These are phyloP conservation scores for Entonaema liquescens DNA, from an alignment of 495 filamentous ascomycete species.

Conservation along the genomic window DNA sequence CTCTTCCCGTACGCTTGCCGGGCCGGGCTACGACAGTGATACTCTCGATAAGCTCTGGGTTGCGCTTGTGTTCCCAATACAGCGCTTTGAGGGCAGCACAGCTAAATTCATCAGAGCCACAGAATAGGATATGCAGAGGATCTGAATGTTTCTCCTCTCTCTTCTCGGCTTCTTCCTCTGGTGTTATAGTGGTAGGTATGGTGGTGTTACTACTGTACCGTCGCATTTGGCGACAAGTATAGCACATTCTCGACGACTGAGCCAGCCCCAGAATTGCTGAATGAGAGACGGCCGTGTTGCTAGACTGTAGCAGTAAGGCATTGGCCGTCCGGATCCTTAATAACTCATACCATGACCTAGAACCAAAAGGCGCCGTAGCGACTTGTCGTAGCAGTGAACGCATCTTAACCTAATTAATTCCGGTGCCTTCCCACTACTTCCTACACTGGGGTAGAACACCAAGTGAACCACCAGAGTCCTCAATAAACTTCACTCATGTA, in stretches of 20 bases:
- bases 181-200: not conserved
- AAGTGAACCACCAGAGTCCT: not conserved
- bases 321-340: not conserved
- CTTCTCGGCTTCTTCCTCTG: not conserved
- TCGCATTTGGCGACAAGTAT: conserved; percentile 6
- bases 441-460: not conserved
- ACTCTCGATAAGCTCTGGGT: conserved; percentile 70
- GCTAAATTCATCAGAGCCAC: conserved; percentile 93
- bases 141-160: conserved; percentile 40
- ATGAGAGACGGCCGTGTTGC: not conserved
- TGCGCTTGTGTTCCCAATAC: conserved; percentile 62
- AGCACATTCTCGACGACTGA: not conserved
- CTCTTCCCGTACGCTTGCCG: conserved; percentile 77
- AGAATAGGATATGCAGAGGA: conserved; percentile 91
- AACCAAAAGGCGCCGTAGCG: not conserved
- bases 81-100: conserved; percentile 79
- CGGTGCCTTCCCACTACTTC: not conserved
- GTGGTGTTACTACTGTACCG: not conserved
- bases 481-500: not conserved
- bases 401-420: not conserved
- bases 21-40: conserved; percentile 90
- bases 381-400: conserved; percentile 4
- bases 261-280: not conserved
- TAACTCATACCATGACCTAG: conserved; percentile 3
- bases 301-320: not conserved